Base-by-base conservation (phyloP, 1,139 yeast genomes). In the Debaryomyces udenii region DNA sequence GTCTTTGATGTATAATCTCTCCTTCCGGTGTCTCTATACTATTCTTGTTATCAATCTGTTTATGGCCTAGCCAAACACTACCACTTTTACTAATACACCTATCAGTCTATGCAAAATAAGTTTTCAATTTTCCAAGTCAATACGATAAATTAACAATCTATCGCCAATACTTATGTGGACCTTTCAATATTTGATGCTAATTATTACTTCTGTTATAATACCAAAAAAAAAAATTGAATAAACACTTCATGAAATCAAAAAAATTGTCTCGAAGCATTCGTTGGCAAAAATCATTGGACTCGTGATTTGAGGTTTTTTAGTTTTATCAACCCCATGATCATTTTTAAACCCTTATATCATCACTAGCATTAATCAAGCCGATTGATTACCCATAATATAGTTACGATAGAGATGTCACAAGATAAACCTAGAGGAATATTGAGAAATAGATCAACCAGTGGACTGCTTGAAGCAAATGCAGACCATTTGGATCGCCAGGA, bases 391-490 rank as follows among this genome's bases (percentile, higher is more conserved):
- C 9, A 20, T 9, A 28, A 27, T 16, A 26, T 16, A 31, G 17
- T 13, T 26, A 42, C 17, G 23, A n/a, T n/a, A n/a, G 9, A n/a
- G 14, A 58, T 56, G 62, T 31, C 61, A 26, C 53, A 45, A 9
- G 50, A 49, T 7, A 51, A 57, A 38, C 76, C 76, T n/a, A 61
- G 61, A 56, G 78, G 78, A 17, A 73, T 73, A 11, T 64, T 73
- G 40, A 59, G 77, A 49, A 73, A 73, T 46, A 70, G 64, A 44
- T 56, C 52, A 20, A 55, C 45, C 3, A 41, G 45, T 3, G 50
- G 47, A 27, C 15, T 14, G 15, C 22, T 18, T 23, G 46, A 27
- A 26, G 42, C 29, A 22, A 38, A 42, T 2, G 43, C 48, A 9
- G 61, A 52, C 6, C 57, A 60, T 27, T 56, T 73, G 31, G 77